Evolutionary conservation across 2,329 filamentous ascomycete genomes (phyloP), one percentile per base, ranked within the genome.

Genomic region (Ophiostoma novo-ulmi): DNA sequence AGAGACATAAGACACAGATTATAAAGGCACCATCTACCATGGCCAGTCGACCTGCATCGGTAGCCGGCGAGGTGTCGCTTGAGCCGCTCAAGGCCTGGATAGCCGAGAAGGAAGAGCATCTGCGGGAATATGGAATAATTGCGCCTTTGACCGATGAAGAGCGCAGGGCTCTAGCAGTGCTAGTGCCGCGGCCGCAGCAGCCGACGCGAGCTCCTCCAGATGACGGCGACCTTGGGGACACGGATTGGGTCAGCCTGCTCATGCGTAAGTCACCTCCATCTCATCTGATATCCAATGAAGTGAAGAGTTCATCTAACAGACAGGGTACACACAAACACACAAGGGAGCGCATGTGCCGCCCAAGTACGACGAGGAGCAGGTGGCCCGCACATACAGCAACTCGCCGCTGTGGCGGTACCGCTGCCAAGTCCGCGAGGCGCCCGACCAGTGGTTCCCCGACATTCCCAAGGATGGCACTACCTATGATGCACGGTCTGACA

Each of bases 221-320:
- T 17, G 48, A 58, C 52, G 14, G n/a, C 17, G 26, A 35, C 35
- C 68, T 38, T 39, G 64, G 26, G n/a, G 73, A 77, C 0, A 72
- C 67, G 0, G 80, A 84, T 75, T 83, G 80, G 78, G 69, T 83
- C 41, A 78, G 80, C n/a, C 31, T 78, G 6, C 73, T 84, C 14
- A 75, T 77, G 67, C 75, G 82, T 80, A 74, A 73, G 78, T 75
- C 22, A 26, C 8, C 17, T n/a, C 52, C 22, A 26, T 31, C 13
- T 66, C n/a, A 41, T 70, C n/a, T 38, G 38, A 22, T 1, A 13
- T 31, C 58, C 52, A 26, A 58, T 13, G 1, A 48, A 7, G n/a
- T 67, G 13, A 22, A 64, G 3, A 64, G n/a, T 14, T 5, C 2
- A 3, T 48, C 22, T 22, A 58, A 31, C 22, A 35, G 6, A 36